Percentiles rank a stretch among this genome's conserved stretches.
Conservation (phyloP, 1,139 yeast genomes). For the Meyerozyma athensensis region DNA sequence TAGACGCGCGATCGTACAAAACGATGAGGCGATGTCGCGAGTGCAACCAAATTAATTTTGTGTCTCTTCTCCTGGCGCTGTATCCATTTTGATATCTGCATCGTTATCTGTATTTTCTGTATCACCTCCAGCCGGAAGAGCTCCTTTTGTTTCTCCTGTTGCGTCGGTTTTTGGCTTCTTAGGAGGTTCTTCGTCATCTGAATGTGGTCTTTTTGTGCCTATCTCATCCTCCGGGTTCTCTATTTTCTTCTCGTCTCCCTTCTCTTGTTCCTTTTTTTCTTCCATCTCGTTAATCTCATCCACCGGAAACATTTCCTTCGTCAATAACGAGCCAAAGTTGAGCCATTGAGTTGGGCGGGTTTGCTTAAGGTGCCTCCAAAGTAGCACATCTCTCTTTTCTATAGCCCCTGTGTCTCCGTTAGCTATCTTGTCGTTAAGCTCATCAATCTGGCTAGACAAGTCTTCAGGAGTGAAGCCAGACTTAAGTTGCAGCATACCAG, state of each 20-base stretch:
- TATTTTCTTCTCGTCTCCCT: slow-evolving; percentile 8
- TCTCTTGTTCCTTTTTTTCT: background rate
- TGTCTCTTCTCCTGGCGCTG: background rate
- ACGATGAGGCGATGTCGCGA: background rate
- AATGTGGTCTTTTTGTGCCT: background rate
- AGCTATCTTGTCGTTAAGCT: slow-evolving; percentile 7
- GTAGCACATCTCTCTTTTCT: slow-evolving; percentile 23
- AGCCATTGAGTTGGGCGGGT: slow-evolving; percentile 20
- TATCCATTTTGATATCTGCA: background rate
- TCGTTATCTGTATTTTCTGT: background rate
- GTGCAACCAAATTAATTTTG: background rate
- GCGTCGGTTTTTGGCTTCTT: background rate
- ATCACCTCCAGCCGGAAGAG: background rate
- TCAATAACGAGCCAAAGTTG: slow-evolving; percentile 14
- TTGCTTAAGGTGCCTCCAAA: slow-evolving; percentile 29
- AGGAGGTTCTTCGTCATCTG: background rate
- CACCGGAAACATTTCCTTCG: slow-evolving; percentile 13
- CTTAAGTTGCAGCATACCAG: slow-evolving; percentile 25
- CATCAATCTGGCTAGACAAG: slow-evolving; percentile 12
- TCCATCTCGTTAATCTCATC: slow-evolving; percentile 12
- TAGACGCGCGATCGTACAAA: background rate
- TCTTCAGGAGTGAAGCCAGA: slow-evolving; percentile 8
- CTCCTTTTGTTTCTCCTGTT: background rate
- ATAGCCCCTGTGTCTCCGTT: slow-evolving; percentile 11
- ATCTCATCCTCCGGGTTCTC: background rate